phyloP scores from a whole-genome alignment of 371 early-diverging fungal genomes.

The Mortierella sp. region DNA sequence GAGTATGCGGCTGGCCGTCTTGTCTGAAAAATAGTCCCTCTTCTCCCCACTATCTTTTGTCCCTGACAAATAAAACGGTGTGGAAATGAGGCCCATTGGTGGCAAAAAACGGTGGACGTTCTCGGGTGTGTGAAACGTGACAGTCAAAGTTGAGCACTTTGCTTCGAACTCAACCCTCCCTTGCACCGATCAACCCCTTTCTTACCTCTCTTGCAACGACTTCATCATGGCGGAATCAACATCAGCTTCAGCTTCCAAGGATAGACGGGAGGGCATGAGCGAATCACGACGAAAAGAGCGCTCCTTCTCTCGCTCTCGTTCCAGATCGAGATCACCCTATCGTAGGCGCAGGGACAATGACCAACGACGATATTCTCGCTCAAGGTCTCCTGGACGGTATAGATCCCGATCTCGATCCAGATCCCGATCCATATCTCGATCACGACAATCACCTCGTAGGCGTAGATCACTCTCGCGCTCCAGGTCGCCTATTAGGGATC shows the following conservation, averaged over 20 bases:
- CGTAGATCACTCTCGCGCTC: neutral
- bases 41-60: too few species aligned
- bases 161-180: too few species aligned
- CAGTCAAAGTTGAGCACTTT: too few species aligned
- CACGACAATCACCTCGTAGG: neutral
- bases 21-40: conserved; percentile 10
- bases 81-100: too few species aligned
- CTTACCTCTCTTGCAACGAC: too few species aligned
- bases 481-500: neutral
- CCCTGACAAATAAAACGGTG: too few species aligned
- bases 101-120: too few species aligned
- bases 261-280: neutral
- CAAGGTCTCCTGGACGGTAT: conserved; percentile 21
- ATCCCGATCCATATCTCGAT: conserved; percentile 18
- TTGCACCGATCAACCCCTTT: neutral
- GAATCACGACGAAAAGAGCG: neutral
- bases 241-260: neutral
- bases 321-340: conserved; percentile 4
- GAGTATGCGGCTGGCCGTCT: conserved; percentile 47
- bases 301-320: conserved; percentile 1
- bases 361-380: conserved; percentile 20
- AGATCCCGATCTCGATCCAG: conserved; percentile 16
- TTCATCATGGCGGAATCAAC: conserved; percentile 10
- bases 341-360: conserved; percentile 1
- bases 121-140: too few species aligned